Evolutionary conservation across 2,329 filamentous ascomycete species (phyloP).

Genomic region (Aspergillus flavus): DNA sequence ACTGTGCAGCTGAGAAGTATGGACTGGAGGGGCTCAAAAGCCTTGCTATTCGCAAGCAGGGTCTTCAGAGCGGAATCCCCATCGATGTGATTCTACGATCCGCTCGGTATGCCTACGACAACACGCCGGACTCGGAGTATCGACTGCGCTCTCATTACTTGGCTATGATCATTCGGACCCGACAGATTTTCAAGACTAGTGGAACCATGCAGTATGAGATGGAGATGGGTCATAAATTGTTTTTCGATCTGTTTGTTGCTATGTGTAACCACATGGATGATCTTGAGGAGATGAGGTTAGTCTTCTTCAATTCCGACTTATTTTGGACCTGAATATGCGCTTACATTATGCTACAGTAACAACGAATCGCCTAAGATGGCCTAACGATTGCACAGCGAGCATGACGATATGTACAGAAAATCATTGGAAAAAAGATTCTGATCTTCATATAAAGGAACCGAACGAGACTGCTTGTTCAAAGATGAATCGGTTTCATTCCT

Average conservation of each 20-base stretch:
- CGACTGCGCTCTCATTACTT: constrained; percentile 95
- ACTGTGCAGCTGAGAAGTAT: constrained; percentile 89
- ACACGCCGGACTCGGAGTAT: constrained; percentile 91
- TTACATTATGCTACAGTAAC: neutral
- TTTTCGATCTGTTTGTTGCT: constrained; percentile 97
- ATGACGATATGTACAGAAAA: constrained; percentile 1
- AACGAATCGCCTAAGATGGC: neutral
- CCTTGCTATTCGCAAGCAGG: constrained; percentile 90
- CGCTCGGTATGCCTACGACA: constrained; percentile 91
- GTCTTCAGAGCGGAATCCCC: constrained; percentile 88
- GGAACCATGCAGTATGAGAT: constrained; percentile 99
- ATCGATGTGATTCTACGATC: constrained; percentile 88
- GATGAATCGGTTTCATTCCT: constrained; percentile 23
- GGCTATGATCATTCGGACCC: constrained; percentile 93
- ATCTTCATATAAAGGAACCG: constrained; percentile 16
- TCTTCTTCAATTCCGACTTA: constrained; percentile 13
- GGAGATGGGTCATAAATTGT: constrained; percentile 91
- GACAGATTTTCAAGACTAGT: constrained; percentile 96
- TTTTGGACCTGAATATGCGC: neutral
- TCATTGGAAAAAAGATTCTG: neutral
- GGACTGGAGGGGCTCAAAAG: constrained; percentile 90
- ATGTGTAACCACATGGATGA: constrained; percentile 99
- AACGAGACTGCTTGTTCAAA: constrained; percentile 35
- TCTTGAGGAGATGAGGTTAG: constrained; percentile 81
- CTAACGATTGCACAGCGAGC: neutral